phyloP scores from a whole-genome alignment of 1,284 basidiomycete genomes.

The Ceraceosorus bombacis region DNA sequence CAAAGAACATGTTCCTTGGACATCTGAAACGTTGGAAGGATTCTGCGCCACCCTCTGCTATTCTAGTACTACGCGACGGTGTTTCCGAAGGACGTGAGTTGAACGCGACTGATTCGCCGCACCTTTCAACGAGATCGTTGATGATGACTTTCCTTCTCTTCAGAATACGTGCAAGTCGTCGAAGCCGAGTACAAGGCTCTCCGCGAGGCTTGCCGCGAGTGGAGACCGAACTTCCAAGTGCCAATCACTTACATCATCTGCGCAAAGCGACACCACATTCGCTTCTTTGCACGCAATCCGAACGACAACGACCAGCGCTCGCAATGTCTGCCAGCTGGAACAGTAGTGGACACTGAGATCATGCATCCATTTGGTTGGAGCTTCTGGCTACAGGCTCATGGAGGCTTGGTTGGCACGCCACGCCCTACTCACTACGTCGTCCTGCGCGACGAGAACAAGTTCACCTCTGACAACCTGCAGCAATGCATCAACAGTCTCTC shows the following conservation, averaged over 20 bases:
- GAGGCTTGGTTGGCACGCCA: slow-evolving; percentile 44
- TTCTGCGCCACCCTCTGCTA: slow-evolving; percentile 38
- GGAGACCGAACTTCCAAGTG: slow-evolving; percentile 22
- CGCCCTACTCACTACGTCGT: slow-evolving; percentile 51
- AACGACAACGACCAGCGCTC: slow-evolving; percentile 48
- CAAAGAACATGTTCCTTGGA: slow-evolving; percentile 25
- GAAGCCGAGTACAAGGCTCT: slow-evolving; percentile 4
- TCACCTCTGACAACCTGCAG: slow-evolving; percentile 26
- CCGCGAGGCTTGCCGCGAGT: background rate
- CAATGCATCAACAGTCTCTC: slow-evolving; percentile 47
- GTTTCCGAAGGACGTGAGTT: slow-evolving; percentile 51
- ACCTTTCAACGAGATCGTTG: slow-evolving; percentile 48
- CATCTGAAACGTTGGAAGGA: slow-evolving; percentile 27
- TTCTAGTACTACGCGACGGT: slow-evolving; percentile 53
- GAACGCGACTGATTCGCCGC: too few species aligned
- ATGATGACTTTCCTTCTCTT: slow-evolving; percentile 49
- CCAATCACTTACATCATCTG: slow-evolving; percentile 27
- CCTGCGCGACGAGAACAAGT: slow-evolving; percentile 48
- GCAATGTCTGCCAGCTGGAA: slow-evolving; percentile 52
- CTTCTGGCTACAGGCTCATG: slow-evolving; percentile 44
- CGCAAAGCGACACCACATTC: slow-evolving; percentile 48
- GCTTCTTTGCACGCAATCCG: slow-evolving; percentile 49
- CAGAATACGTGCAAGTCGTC: slow-evolving; percentile 31
- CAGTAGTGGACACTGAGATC: slow-evolving; percentile 48
- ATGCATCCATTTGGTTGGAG: slow-evolving; percentile 52